Evolutionary conservation across 129 eudicot genomes (phyloP).

Genomic region (Pittosporum tobira): DNA sequence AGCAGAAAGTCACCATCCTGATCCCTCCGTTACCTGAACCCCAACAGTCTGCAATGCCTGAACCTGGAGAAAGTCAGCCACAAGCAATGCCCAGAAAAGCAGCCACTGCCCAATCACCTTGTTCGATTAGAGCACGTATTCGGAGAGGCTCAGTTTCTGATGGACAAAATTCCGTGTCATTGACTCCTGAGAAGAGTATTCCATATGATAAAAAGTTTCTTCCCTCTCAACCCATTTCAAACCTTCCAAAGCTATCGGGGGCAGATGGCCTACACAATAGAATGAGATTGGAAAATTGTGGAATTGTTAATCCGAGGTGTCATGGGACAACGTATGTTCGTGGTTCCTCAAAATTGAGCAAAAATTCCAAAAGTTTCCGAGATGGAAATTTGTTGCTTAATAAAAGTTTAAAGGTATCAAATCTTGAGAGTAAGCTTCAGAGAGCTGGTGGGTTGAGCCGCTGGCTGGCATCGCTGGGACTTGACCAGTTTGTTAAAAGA

Average conservation of each 20-base stretch:
- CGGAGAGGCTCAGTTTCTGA: slow-evolving; percentile 21
- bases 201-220: slow-evolving; percentile 10
- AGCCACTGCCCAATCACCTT: slow-evolving; percentile 11
- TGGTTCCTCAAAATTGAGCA: slow-evolving; percentile 21
- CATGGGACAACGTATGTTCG: slow-evolving; percentile 13
- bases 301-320: slow-evolving; percentile 1
- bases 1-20: slow-evolving; percentile 68
- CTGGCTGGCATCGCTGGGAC: slow-evolving; percentile 81
- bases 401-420: slow-evolving; percentile 51
- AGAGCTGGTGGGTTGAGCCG: slow-evolving; percentile 75
- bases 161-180: slow-evolving; percentile 26
- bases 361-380: slow-evolving; percentile 18
- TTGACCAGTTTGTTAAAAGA: slow-evolving; percentile 54
- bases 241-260: slow-evolving; percentile 25
- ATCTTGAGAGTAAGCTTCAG: slow-evolving; percentile 68
- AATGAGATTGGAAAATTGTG: slow-evolving; percentile 9
- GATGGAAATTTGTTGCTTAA: slow-evolving; percentile 26
- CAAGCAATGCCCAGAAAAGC: slow-evolving; percentile 13
- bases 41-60: slow-evolving; percentile 22
- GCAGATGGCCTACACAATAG: slow-evolving; percentile 3
- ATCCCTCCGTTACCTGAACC: slow-evolving; percentile 61
- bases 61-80: slow-evolving; percentile 21
- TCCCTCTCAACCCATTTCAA: slow-evolving; percentile 16
- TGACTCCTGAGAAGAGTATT: slow-evolving; percentile 15
- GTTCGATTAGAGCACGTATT: slow-evolving; percentile 4